phyloP scores from a whole-genome alignment of 2,329 filamentous ascomycete genomes.

The Neofusicoccum kwambonambiense region DNA sequence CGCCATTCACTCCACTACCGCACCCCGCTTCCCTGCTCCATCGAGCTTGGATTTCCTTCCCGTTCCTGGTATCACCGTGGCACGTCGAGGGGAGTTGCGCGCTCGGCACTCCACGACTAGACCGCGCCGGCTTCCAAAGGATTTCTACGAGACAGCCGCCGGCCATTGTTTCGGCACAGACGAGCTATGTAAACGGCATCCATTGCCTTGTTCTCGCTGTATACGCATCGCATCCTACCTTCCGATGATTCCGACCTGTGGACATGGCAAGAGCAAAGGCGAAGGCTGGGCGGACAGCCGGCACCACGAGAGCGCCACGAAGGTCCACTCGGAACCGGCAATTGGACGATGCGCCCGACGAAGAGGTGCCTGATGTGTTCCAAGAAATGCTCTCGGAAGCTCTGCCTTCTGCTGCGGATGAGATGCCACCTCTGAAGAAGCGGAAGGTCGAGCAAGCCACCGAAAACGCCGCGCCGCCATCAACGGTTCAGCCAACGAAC shows the following conservation, averaged over 20 bases:
- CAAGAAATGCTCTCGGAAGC: constrained; percentile 47
- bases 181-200: background rate
- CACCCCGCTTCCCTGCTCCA: too few relatives aligned
- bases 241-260: background rate
- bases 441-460: constrained; percentile 19
- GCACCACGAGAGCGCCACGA: background rate
- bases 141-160: too few relatives aligned
- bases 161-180: background rate
- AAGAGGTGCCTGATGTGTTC: constrained; percentile 43
- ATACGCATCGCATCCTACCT: background rate
- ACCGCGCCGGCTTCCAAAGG: too few relatives aligned
- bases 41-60: too few relatives aligned
- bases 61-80: too few relatives aligned
- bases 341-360: constrained; percentile 17
- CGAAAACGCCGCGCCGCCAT: background rate
- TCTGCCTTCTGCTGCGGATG: constrained; percentile 31
- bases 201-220: too few relatives aligned
- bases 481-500: background rate
- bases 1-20: background rate
- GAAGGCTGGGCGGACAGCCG: background rate
- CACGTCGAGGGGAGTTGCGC: too few relatives aligned
- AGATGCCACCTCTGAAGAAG: constrained; percentile 38
- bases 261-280: constrained; percentile 13
- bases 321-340: constrained; percentile 1
- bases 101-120: too few relatives aligned